Base-by-base conservation (phyloP, 2,329 filamentous ascomycete species). In the Trichoderma hamatum region DNA sequence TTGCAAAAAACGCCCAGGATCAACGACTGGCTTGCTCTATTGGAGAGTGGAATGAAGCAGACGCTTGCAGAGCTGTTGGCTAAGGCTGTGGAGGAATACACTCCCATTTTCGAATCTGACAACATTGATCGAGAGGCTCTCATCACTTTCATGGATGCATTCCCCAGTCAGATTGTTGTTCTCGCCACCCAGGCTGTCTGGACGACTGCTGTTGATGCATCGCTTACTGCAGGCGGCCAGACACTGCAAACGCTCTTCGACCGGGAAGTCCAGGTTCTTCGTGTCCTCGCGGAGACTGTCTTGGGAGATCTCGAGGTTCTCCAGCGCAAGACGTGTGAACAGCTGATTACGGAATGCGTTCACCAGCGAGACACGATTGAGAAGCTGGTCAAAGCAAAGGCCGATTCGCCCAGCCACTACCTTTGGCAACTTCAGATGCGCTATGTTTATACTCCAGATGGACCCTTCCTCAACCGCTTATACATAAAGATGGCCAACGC, bases 331-430 rank as follows among this genome's bases (percentile, higher is more conserved):
- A 97, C 97, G 83, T 99, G 95, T 80, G 96, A 99, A 79, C 95
- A 97, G 80, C 87, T 99, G 73, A 99, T 99, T 77, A 99, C 96
- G 0, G 96, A 99, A 79, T 98, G 96, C 77, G 96, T 99, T 16
- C 96, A 99, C 78, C 96, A 99, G 80, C 92, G 96, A 71, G 96
- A 99, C 79, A 88, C 91, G 21, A 96, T 98, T 72, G 91, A 95
- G 76, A 96, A 93, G 79, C 88, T 99, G 30, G 87, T 94, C 59
- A 86, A 90, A 56, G 84, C 88, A 56, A 90, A 91, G 69, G 96
- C 96, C 30, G 88, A 85, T 63, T 89, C 90, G 10, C 85, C 93
- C 19, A 91, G 87, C 21, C 92, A 99, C 78, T 94, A 97, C 78
- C 82, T 96, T 72, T 99, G 96, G 96, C 88, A 97, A 63, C 84